A percentile compares a stretch with the other conserved stretches of the same genome.
Evolutionary conservation across 2,329 filamentous ascomycete species (phyloP).

Genomic region (Acarospora socialis): DNA sequence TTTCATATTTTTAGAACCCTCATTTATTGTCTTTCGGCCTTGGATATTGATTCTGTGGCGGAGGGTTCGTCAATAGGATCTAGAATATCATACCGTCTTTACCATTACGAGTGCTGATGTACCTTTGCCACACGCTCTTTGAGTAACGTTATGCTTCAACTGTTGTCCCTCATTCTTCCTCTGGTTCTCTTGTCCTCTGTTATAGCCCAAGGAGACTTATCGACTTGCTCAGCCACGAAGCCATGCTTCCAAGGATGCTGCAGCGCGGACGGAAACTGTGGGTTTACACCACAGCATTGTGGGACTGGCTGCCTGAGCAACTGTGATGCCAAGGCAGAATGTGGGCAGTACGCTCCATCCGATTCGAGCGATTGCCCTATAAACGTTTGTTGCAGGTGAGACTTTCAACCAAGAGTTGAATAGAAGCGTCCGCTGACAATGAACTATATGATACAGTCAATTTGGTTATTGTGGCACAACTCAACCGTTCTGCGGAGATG

Average conservation of each 20-base stretch:
- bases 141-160: conserved; percentile 1
- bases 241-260: conserved; percentile 10
- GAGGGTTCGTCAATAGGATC: too few species aligned
- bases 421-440: not conserved
- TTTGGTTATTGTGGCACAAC: conserved; percentile 14
- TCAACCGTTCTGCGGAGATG: conserved; percentile 8
- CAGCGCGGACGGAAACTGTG: conserved; percentile 7
- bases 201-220: conserved; percentile 4
- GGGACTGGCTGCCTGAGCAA: conserved; percentile 10
- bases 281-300: conserved; percentile 5
- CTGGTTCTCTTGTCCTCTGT: not conserved
- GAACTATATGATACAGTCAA: conserved; percentile 1
- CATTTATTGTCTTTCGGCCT: too few species aligned
- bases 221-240: conserved; percentile 4
- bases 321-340: conserved; percentile 16
- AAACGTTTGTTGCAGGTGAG: conserved; percentile 8
- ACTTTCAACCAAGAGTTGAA: not conserved
- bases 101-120: too few species aligned
- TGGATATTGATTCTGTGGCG: too few species aligned
- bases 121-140: not conserved
- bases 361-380: conserved; percentile 8
- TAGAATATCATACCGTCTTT: too few species aligned
- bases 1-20: too few species aligned
- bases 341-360: conserved; percentile 13
- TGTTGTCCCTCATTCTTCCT: conserved; percentile 1